Conservation (phyloP, 1,284 basidiomycete species). For the Tilletia indica region DNA sequence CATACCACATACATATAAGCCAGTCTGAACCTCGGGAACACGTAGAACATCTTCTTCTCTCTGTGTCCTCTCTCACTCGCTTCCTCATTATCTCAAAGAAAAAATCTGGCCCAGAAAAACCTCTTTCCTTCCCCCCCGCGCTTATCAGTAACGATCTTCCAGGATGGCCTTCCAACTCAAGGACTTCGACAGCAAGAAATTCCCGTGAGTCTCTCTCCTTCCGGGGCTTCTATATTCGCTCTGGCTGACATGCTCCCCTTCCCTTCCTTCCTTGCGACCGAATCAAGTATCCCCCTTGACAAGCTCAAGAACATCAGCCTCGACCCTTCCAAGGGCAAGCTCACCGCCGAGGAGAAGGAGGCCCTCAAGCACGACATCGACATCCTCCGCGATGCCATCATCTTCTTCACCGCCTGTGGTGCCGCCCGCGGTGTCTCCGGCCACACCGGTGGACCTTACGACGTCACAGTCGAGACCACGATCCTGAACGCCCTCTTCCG, state of each 20-base stretch:
- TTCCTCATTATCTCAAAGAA: too few species aligned
- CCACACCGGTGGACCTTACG: conserved; percentile 75
- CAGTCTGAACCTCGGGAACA: too few species aligned
- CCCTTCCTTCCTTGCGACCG: neutral
- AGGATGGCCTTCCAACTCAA: conserved; percentile 15
- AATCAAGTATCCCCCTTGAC: conserved; percentile 22
- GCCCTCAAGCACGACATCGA: conserved; percentile 65
- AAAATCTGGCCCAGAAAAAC: too few species aligned
- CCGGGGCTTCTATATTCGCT: neutral
- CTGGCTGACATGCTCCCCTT: neutral
- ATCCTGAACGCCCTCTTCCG: conserved; percentile 72
- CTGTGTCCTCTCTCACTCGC: too few species aligned
- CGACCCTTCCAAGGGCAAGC: conserved; percentile 22
- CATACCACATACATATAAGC: too few species aligned
- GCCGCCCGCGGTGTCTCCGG: conserved; percentile 71
- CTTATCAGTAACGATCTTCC: neutral
- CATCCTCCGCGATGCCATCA: conserved; percentile 75
- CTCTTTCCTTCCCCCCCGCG: too few species aligned
- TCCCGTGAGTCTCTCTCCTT: conserved; percentile 5
- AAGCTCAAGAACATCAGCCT: conserved; percentile 24
- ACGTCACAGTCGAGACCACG: conserved; percentile 77
- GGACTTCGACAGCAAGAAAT: conserved; percentile 16
- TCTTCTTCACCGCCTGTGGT: conserved; percentile 76
- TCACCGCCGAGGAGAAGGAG: conserved; percentile 26
- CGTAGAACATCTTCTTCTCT: too few species aligned